A percentile compares a stretch with the other conserved stretches of the same genome.
phyloP scores from a whole-genome alignment of 1,284 basidiomycete genomes.

The Cryptococcus sp. region DNA sequence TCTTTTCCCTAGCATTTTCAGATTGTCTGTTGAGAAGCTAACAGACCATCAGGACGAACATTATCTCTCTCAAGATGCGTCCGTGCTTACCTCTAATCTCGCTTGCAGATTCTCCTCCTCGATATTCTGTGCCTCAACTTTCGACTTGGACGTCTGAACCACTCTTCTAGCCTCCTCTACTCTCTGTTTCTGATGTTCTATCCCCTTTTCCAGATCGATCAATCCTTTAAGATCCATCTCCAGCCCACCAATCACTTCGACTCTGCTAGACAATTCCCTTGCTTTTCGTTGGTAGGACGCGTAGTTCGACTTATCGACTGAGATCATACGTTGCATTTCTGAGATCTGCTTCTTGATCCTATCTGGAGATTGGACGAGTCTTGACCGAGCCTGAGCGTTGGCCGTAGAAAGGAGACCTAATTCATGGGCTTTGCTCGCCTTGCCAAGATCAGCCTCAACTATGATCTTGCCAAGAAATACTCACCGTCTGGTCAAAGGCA shows the following conservation, averaged over 20 bases:
- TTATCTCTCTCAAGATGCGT: too few relatives aligned
- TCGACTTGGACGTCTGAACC: conserved; percentile 60
- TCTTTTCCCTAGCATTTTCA: conserved; percentile 68
- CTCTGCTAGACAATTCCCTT: conserved; percentile 68
- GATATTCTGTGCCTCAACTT: conserved; percentile 64
- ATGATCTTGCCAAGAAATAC: conserved; percentile 4
- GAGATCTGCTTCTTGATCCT: conserved; percentile 72
- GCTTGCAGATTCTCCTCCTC: conserved; percentile 64
- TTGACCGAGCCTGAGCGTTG: conserved; percentile 59
- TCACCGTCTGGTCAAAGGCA: conserved; percentile 29
- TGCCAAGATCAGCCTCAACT: neutral
- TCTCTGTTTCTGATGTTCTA: conserved; percentile 63
- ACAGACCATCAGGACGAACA: neutral
- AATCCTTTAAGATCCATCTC: conserved; percentile 55
- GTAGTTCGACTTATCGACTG: conserved; percentile 57
- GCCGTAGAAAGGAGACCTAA: conserved; percentile 19
- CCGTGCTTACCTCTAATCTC: conserved; percentile 58
- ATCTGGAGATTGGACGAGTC: conserved; percentile 82
- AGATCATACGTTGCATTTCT: conserved; percentile 62
- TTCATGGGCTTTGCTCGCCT: conserved; percentile 25
- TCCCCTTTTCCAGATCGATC: conserved; percentile 44
- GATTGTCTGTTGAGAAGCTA: conserved; percentile 72
- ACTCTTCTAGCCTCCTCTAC: conserved; percentile 62
- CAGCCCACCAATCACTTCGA: conserved; percentile 63
- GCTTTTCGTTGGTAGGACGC: conserved; percentile 63